A percentile compares a stretch with the other conserved stretches of the same genome.
phyloP scores from a whole-genome alignment of 2,329 filamentous ascomycete species.

The Colletotrichum sp. region DNA sequence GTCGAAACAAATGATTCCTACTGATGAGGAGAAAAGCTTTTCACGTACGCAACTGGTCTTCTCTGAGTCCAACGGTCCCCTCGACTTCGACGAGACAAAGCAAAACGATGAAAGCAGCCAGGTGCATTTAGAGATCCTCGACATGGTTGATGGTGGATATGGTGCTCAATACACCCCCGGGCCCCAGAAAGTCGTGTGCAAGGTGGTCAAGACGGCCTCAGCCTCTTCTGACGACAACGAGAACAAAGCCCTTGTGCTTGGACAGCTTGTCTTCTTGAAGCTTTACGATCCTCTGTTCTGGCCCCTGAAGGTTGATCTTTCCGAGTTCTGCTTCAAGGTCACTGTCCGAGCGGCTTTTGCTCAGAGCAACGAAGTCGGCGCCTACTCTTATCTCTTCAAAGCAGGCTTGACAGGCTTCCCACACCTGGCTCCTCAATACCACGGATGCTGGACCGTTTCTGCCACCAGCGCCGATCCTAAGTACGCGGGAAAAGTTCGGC shows the following conservation, averaged over 20 bases:
- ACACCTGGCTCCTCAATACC: background rate
- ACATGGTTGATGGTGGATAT: background rate
- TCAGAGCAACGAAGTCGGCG: background rate
- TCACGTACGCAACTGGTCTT: background rate
- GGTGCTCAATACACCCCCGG: background rate
- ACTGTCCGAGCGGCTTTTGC: background rate
- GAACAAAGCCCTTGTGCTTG: background rate
- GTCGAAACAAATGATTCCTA: background rate
- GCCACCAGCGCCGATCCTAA: background rate
- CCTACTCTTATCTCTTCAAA: background rate
- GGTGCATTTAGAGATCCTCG: background rate
- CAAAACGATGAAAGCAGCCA: background rate
- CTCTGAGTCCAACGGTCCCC: background rate
- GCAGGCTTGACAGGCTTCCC: background rate
- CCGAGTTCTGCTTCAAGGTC: accelerated
- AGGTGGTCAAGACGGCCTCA: background rate
- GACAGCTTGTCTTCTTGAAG: background rate
- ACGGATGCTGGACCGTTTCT: background rate
- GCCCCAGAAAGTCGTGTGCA: background rate
- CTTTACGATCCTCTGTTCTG: background rate
- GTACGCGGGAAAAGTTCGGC: background rate
- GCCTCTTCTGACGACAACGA: background rate
- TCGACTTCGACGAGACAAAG: background rate
- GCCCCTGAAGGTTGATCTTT: accelerated
- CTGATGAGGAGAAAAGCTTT: background rate